Evolutionary conservation across 192 early-diverging fungal genomes (phyloP).

Genomic region (Podochytrium sp.): DNA sequence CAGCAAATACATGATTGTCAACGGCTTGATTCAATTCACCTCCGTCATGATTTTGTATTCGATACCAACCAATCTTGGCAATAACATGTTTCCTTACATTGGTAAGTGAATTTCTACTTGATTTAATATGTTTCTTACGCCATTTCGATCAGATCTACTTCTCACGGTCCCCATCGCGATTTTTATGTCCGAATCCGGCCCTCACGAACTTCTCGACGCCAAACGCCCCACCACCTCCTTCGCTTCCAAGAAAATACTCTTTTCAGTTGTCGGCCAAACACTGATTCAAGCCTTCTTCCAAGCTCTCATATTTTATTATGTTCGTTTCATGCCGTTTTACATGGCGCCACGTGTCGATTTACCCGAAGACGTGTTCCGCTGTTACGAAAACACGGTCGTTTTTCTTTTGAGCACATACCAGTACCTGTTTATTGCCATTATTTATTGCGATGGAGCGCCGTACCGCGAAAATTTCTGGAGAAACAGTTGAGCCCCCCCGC

Average conservation of each 20-base stretch:
- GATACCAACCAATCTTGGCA: slow-evolving; percentile 85
- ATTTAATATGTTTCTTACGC: background rate
- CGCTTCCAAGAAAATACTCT: slow-evolving; percentile 87
- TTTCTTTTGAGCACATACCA: slow-evolving; percentile 92
- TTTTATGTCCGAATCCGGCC: slow-evolving; percentile 87
- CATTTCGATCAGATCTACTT: slow-evolving; percentile 1
- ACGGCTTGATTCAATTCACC: slow-evolving; percentile 96
- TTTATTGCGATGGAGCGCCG: slow-evolving; percentile 95
- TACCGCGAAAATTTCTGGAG: slow-evolving; percentile 87
- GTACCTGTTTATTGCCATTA: slow-evolving; percentile 87
- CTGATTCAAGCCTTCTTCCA: slow-evolving; percentile 84
- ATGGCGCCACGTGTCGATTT: slow-evolving; percentile 58
- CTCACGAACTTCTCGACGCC: slow-evolving; percentile 69
- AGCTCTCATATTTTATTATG: slow-evolving; percentile 67
- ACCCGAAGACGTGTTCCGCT: slow-evolving; percentile 69
- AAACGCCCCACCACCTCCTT: slow-evolving; percentile 91
- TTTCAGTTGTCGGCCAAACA: slow-evolving; percentile 88
- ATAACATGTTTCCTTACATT: slow-evolving; percentile 96
- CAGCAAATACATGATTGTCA: slow-evolving; percentile 99
- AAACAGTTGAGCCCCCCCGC: slow-evolving; percentile 72
- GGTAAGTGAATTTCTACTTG: slow-evolving; percentile 59
- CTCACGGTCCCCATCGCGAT: slow-evolving; percentile 77
- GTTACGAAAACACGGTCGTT: slow-evolving; percentile 90
- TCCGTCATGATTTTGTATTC: slow-evolving; percentile 90
- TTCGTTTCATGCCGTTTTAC: slow-evolving; percentile 80